These are phyloP conservation scores for Fusarium tupiense DNA, from an alignment of 2,329 filamentous ascomycete species.

Conservation along the genomic window DNA sequence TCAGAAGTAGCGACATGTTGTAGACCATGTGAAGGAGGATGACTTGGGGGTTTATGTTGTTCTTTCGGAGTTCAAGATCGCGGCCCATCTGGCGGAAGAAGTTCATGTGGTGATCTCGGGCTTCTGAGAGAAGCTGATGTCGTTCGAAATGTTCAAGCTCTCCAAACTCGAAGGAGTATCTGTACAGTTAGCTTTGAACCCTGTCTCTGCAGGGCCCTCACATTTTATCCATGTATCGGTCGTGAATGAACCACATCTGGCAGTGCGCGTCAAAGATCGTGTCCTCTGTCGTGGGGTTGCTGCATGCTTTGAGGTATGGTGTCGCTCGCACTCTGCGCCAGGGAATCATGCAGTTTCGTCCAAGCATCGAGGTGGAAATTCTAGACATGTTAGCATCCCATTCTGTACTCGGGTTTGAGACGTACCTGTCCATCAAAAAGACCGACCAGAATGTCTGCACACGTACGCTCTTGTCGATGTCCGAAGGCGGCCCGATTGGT, in stretches of 20 bases:
- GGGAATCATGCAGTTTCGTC: background rate
- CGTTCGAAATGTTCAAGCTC: background rate
- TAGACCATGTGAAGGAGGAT: background rate
- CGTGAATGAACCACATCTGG: background rate
- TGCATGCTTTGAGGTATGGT: background rate
- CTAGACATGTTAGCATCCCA: background rate
- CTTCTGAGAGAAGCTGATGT: background rate
- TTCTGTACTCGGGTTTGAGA: rapidly evolving
- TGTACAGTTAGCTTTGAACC: background rate
- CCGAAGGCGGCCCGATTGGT: background rate
- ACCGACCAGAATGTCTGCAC: background rate
- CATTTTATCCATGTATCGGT: background rate
- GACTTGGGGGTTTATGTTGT: background rate
- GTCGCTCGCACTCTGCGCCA: background rate
- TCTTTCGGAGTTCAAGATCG: background rate
- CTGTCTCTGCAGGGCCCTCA: background rate
- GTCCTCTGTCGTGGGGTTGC: background rate
- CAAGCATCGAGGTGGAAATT: background rate
- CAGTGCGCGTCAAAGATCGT: background rate
- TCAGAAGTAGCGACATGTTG: background rate
- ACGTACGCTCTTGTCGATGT: background rate
- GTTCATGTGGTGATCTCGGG: background rate
- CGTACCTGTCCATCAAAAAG: background rate
- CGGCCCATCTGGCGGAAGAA: background rate
- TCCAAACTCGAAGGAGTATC: background rate